A percentile compares a stretch with the other conserved stretches of the same genome.
Conservation (phyloP, 345 rosid species). For the Lepidium sativum region DNA sequence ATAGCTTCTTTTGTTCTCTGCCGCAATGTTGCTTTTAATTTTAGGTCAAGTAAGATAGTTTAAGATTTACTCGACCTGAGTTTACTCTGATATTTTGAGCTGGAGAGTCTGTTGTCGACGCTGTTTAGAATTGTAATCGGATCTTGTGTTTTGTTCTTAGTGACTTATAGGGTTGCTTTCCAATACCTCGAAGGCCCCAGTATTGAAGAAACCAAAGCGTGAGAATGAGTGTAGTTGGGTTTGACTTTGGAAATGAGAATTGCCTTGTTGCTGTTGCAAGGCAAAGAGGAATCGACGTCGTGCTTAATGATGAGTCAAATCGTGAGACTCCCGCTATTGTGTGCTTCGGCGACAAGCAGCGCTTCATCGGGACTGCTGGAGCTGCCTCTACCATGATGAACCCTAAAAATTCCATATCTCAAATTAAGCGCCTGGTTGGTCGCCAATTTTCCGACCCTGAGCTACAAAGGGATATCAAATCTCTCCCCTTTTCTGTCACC, state of each 20-base stretch:
- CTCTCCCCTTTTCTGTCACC: conserved; percentile 58
- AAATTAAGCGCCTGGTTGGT: conserved; percentile 83
- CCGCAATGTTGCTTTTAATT: neutral
- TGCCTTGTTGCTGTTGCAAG: conserved; percentile 96
- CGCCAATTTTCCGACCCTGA: conserved; percentile 81
- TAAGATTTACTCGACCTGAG: neutral
- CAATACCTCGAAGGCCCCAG: neutral
- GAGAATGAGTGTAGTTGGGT: conserved; percentile 93
- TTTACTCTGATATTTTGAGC: neutral
- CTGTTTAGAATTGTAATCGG: neutral
- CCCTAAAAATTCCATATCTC: conserved; percentile 87
- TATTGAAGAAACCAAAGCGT: neutral
- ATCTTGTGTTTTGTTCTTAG: neutral
- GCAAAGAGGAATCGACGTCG: conserved; percentile 98
- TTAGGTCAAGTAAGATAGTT: neutral
- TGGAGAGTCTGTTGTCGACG: neutral
- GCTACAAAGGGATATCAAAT: conserved; percentile 73
- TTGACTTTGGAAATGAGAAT: conserved; percentile 94
- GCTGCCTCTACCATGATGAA: conserved; percentile 92
- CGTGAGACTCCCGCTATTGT: conserved; percentile 96
- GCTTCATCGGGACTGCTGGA: conserved; percentile 95
- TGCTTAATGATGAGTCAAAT: conserved; percentile 95
- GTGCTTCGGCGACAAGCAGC: conserved; percentile 94
- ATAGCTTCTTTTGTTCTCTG: neutral
- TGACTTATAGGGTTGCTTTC: neutral